phyloP scores from a whole-genome alignment of 495 filamentous ascomycete genomes.

The Penicillium silybi region DNA sequence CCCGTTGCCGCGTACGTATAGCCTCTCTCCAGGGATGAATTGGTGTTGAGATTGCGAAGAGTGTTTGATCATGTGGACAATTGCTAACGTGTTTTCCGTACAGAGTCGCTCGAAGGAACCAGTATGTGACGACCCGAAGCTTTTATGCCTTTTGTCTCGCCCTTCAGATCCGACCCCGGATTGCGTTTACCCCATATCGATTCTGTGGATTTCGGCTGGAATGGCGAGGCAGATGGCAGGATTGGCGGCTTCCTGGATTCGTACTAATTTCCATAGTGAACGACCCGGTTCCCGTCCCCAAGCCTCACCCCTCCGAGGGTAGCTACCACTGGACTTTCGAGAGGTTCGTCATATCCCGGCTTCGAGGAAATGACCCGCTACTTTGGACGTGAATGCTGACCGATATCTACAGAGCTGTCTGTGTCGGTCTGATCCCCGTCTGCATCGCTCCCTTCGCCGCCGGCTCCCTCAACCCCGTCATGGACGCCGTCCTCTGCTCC shows the following conservation, averaged over 20 bases:
- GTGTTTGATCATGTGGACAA: not conserved
- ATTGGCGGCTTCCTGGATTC: not conserved
- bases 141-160: slow-evolving; percentile 4
- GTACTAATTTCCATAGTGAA: slow-evolving; percentile 57
- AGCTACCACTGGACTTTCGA: slow-evolving; percentile 99
- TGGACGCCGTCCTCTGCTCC: slow-evolving; percentile 81
- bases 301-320: slow-evolving; percentile 69
- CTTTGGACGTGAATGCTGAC: slow-evolving; percentile 1
- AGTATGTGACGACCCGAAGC: slow-evolving; percentile 48
- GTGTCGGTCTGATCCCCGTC: slow-evolving; percentile 75
- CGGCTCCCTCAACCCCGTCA: slow-evolving; percentile 81
- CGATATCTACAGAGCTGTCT: slow-evolving; percentile 52
- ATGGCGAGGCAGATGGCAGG: not conserved
- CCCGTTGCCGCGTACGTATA: slow-evolving; percentile 60
- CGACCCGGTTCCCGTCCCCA: slow-evolving; percentile 75
- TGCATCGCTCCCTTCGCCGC: slow-evolving; percentile 88
- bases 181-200: not conserved
- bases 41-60: not conserved
- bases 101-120: slow-evolving; percentile 75
- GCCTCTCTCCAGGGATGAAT: slow-evolving; percentile 2
- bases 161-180: slow-evolving; percentile 2
- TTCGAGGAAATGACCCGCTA: not conserved
- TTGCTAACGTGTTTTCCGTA: slow-evolving; percentile 25
- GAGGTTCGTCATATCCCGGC: slow-evolving; percentile 48
- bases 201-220: not conserved